Evolutionary conservation across 2,329 filamentous ascomycete genomes (phyloP), one percentile per base, ranked within the genome.

Genomic region (Aspergillus fijiensis): DNA sequence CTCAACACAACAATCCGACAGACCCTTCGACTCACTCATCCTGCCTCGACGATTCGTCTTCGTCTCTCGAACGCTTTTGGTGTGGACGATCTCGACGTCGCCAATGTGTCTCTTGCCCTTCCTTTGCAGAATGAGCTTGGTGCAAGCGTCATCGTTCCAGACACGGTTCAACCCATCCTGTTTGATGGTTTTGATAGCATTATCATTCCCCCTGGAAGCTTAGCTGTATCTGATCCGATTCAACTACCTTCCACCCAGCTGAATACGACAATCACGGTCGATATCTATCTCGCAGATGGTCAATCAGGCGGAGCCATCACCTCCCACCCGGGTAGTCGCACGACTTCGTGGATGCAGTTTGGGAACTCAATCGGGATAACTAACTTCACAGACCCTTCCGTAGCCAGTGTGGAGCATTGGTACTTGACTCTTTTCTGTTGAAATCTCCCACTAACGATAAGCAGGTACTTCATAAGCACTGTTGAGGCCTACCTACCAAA

Each of bases 61-160:
- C 83, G 85, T 50, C 79, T 90, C 54, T 88, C 86, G 49, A 90
- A 90, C 69, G 84, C 82, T 0, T 89, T 90, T 64, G 87, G 88
- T 2, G 71, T 79, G 1, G 85, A 81, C 39, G 81, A 85, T 63
- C 77, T 90, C 2, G 80, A 84, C 49, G 84, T 90, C 64, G 86
- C 84, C 0, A 80, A 81, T 1, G 84, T 84, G 1, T 84, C 85
- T 0, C 71, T 90, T 5, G 84, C 85, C 0, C 74, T 87, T 0
- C 82, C 87, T 5, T 48, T n/a, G 0, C 45, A 59, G 10, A 55
- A 63, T 6, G 67, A 75, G 4, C 82, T 82, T 35, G 83, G 84
- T 50, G 79, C 79, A 4, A 77, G 80, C 39, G 76, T 73, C 5
- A 84, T 89, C 60, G 78, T 87, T 59, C 70, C 79, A 0, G 65